Base-by-base conservation (phyloP, 129 eudicot genomes). In the Flaveria linearis region DNA sequence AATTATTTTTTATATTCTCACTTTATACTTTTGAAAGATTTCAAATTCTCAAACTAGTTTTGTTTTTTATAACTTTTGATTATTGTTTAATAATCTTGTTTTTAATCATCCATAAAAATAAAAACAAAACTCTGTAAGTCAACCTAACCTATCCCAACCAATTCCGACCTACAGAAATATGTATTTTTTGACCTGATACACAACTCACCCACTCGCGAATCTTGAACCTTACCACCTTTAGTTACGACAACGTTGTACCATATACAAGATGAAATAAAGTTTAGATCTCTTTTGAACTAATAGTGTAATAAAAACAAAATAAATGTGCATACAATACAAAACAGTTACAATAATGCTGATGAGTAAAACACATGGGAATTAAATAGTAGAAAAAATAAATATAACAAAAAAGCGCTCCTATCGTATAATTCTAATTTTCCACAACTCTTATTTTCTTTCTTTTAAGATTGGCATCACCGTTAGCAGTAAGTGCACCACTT, bases 381-480 rank as follows among this genome's bases (percentile, higher is more conserved):
- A n/a, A 28, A 66, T 45, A 16, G 36, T 41, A 73, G 53, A 18
- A 73, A 80, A 66, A 26, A 45, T 47, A 58, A 18, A 76, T 17
- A 64, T 17, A 46, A 15, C 0, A 25, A 30, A 30, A 30, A 45
- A 69, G n/a, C 17, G 20, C 16, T 46, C 69, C 65, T 55, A 53
- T 65, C 69, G 53, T 73, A 73, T 53, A 8, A 15, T 42, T 72
- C 74, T 72, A 68, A 4, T 22, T 67, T 53, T 23, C 68, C 12
- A 60, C 71, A 45, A 66, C 75, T 80, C 69, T 73, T 50, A 69
- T 80, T 80, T 80, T 80, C 83, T 73, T 80, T 41, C 61, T 68
- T 52, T 66, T 73, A 15, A 49, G 25, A n/a, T 53, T 61, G 42
- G 41, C 75, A 74, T 67, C 78, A 30, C 64, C 76, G 2, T 80